phyloP scores from a whole-genome alignment of 2,329 filamentous ascomycete genomes.

The Neurospora sp. region DNA sequence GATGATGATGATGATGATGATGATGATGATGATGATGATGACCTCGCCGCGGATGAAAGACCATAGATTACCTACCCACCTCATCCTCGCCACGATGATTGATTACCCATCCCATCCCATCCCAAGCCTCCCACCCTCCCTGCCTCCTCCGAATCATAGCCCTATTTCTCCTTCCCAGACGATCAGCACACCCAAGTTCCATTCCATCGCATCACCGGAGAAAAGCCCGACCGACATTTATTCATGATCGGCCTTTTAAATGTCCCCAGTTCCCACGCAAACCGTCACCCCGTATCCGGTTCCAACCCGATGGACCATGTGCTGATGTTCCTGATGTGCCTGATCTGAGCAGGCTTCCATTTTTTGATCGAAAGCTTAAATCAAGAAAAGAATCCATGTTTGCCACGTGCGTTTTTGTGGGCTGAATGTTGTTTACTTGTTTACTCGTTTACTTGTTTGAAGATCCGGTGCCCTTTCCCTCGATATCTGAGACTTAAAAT shows the following conservation, averaged over 20 bases:
- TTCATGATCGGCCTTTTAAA: conserved; percentile 59
- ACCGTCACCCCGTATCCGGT: neutral
- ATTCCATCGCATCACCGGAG: neutral
- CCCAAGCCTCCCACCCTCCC: neutral
- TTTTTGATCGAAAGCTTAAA: neutral
- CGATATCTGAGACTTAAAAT: neutral
- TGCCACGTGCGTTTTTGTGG: neutral
- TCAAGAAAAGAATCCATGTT: neutral
- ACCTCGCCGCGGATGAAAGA: neutral
- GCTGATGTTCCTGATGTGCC: neutral
- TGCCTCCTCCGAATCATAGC: neutral
- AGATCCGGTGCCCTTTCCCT: neutral
- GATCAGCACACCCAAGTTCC: neutral
- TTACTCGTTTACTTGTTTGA: neutral
- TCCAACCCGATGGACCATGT: neutral
- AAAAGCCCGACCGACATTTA: neutral
- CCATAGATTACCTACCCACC: neutral
- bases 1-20: neutral
- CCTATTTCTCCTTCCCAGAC: neutral
- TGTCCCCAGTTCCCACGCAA: neutral
- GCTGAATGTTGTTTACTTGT: neutral
- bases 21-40: neutral
- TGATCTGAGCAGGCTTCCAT: neutral
- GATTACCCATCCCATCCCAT: neutral
- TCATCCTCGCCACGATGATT: neutral